Evolutionary conservation across 768 basidiomycete species (phyloP), one percentile per base, ranked within the genome.

Genomic region (Panaeolus cyanescens): DNA sequence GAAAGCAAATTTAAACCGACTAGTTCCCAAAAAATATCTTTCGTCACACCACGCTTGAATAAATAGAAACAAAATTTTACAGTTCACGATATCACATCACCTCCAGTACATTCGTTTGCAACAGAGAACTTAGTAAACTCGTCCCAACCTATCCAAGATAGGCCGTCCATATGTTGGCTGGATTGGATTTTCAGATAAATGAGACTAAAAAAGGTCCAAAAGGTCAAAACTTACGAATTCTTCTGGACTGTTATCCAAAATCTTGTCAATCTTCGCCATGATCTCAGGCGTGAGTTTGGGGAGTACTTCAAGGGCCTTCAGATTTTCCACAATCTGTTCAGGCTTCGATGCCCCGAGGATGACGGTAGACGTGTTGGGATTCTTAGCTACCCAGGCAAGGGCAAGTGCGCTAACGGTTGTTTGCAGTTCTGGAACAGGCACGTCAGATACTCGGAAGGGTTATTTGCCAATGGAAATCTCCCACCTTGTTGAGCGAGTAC

Each of bases 341-440:
- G 85, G 81, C 62, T 79, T 84, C 19, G 86, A 80, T 1, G 87
- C 91, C 13, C 90, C 91, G 56, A 90, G 83, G 65, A 91, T 89
- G 62, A 90, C 81, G 1, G 85, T 88, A 58, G 80, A 83, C 0
- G 86, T 89, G 71, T 88, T 87, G 17, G 87, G 83, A 71, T 90
- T 89, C 67, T 76, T 80, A 12, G 88, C 84, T 3, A 88, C 79
- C 91, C 92, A 95, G 5, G 92, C 92, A 36, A 95, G 83, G 0
- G 93, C 89, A 31, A 96, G 82, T 9, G 85, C 83, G n/a, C 83
- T 75, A 34, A 80, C 70, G 77, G 83, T 65, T 81, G 83, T 70
- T 77, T 83, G 65, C 4, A 77, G 67, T 64, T 75, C 75, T 75
- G 50, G 0, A 20, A 19, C 22, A 22, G 9, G 22, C 32, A 9